Conservation (phyloP, 306 rosid species). For the Malus sylvestris region DNA sequence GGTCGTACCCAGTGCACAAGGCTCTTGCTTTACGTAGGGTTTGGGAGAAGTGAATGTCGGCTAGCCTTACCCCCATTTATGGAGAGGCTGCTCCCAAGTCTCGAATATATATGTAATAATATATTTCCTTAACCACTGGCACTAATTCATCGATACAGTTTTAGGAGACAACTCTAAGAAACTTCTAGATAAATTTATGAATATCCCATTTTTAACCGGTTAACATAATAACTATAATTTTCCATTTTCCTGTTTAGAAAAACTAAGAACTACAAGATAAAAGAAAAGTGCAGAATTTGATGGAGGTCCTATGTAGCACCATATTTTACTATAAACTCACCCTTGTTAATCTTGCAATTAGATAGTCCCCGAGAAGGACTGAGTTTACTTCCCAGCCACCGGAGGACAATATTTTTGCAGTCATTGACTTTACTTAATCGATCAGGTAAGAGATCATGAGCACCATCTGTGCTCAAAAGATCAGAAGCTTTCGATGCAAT, state of each 20-base stretch:
- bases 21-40: too few relatives aligned
- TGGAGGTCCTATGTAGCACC: neutral
- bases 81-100: too few relatives aligned
- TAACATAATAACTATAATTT: neutral
- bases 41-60: too few relatives aligned
- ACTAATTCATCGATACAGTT: neutral
- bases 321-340: conserved; percentile 15
- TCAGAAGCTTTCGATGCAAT: conserved; percentile 65
- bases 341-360: conserved; percentile 83
- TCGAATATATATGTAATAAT: neutral
- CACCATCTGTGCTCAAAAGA: conserved; percentile 42
- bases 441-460: conserved; percentile 44
- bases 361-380: conserved; percentile 67
- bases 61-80: too few relatives aligned
- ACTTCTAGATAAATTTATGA: neutral
- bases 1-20: too few relatives aligned
- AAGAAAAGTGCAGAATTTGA: neutral
- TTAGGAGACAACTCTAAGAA: neutral
- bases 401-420: conserved; percentile 68
- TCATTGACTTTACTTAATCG: conserved; percentile 46
- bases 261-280: neutral
- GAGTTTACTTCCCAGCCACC: conserved; percentile 89
- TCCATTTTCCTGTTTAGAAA: neutral
- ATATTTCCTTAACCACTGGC: neutral
- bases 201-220: neutral